Evolutionary conservation across 352 stramenopile genomes (phyloP).

Genomic region (Globisporangium okanoganense): DNA sequence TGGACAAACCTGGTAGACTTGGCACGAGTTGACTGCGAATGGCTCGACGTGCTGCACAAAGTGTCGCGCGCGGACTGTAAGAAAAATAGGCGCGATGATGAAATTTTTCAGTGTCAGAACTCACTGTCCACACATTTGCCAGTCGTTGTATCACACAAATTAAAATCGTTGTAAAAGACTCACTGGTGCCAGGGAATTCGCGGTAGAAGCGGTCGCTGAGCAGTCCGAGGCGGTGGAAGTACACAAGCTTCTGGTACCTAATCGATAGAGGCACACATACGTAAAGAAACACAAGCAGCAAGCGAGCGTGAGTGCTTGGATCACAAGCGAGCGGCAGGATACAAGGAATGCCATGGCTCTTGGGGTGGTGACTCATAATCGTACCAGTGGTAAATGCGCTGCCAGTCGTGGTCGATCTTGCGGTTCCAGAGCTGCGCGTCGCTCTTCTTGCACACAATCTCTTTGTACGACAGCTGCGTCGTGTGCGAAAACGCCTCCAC

Average conservation of each 20-base stretch:
- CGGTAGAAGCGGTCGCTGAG: constrained; percentile 59
- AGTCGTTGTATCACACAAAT: not conserved
- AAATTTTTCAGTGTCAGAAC: not conserved
- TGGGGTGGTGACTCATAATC: not conserved
- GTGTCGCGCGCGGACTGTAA: constrained; percentile 39
- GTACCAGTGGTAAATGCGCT: constrained; percentile 61
- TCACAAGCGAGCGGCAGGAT: not conserved
- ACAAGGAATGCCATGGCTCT: not conserved
- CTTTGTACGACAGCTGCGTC: constrained; percentile 25
- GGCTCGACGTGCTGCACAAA: constrained; percentile 69
- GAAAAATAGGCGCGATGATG: not conserved
- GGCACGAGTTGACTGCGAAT: constrained; percentile 51
- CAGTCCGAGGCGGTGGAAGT: constrained; percentile 70
- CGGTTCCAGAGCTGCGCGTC: constrained; percentile 44
- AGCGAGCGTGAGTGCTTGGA: not conserved
- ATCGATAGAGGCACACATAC: not conserved
- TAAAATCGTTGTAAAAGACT: not conserved
- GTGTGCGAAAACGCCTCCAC: constrained; percentile 55
- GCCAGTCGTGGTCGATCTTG: constrained; percentile 57
- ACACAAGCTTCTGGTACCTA: constrained; percentile 70
- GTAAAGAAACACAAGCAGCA: not conserved
- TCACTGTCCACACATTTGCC: not conserved
- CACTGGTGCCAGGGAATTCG: constrained; percentile 58
- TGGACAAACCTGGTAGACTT: constrained; percentile 41
- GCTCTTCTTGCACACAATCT: constrained; percentile 43